Evolutionary conservation across 2,329 filamentous ascomycete species (phyloP).

Genomic region (Hypoxylon sp.): DNA sequence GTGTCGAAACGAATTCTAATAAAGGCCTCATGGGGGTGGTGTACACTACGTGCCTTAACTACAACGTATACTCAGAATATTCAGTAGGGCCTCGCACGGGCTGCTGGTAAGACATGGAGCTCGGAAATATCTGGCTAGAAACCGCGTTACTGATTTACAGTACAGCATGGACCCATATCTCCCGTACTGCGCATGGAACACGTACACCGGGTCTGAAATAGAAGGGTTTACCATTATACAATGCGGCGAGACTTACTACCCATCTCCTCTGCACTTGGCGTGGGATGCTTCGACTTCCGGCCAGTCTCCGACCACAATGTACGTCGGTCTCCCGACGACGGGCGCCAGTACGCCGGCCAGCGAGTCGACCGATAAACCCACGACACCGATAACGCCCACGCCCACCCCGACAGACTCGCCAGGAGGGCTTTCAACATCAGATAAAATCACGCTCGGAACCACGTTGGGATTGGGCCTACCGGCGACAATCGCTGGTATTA

Average conservation of each 20-base stretch:
- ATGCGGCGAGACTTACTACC: background rate
- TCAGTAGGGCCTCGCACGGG: constrained; percentile 8
- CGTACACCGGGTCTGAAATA: constrained; percentile 7
- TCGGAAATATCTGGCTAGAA: too few relatives aligned
- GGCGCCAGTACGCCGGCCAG: background rate
- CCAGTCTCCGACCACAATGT: constrained; percentile 3
- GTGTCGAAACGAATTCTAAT: constrained; percentile 3
- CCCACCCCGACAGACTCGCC: constrained; percentile 2
- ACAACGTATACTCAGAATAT: background rate
- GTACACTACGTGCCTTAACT: constrained; percentile 8
- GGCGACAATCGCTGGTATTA: constrained; percentile 22
- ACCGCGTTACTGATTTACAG: background rate
- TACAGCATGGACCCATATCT: background rate
- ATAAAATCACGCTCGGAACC: constrained; percentile 22
- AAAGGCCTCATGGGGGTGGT: constrained; percentile 1
- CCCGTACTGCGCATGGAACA: constrained; percentile 3
- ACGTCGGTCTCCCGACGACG: background rate
- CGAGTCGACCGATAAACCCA: background rate
- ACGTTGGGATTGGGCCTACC: constrained; percentile 23
- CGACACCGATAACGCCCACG: background rate
- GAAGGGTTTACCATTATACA: constrained; percentile 19
- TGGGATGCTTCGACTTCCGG: constrained; percentile 14
- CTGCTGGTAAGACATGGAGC: constrained; percentile 19
- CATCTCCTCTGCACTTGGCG: background rate
- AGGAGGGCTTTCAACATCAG: constrained; percentile 15